Percentiles rank a stretch among this genome's conserved stretches.
Evolutionary conservation across 2,329 filamentous ascomycete genomes (phyloP).

Genomic region (Sclerotinia subarctica): DNA sequence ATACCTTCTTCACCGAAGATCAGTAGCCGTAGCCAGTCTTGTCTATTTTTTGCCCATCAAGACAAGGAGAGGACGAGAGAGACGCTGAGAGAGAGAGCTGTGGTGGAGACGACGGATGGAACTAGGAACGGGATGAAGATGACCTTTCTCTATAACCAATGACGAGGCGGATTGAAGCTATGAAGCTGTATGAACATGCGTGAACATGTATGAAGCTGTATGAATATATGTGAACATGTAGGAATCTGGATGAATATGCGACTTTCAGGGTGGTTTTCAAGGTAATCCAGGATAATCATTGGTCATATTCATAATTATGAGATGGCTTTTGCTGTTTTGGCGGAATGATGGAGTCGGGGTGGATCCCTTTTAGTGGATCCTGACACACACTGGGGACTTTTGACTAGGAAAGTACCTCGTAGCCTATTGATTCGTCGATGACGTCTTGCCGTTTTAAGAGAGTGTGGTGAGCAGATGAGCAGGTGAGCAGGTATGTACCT

Average conservation of each 20-base stretch:
- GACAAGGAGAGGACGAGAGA: background rate
- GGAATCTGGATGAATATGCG: background rate
- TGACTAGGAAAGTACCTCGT: too few relatives aligned
- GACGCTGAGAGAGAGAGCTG: background rate
- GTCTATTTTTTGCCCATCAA: background rate
- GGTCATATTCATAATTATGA: slow-evolving; percentile 5
- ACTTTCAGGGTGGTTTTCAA: background rate
- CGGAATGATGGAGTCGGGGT: background rate
- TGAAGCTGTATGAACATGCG: too few relatives aligned
- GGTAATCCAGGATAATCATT: slow-evolving; percentile 4
- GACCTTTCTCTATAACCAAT: background rate
- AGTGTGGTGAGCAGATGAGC: too few relatives aligned
- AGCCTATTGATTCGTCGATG: background rate
- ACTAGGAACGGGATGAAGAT: background rate
- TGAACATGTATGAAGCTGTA: background rate
- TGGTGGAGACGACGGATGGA: background rate
- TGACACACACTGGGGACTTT: background rate
- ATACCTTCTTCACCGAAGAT: background rate
- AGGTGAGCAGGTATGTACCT: too few relatives aligned
- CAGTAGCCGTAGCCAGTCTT: background rate
- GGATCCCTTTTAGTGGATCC: slow-evolving; percentile 6
- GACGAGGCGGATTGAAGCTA: background rate
- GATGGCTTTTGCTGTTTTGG: background rate
- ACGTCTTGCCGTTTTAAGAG: background rate
- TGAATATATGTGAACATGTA: too few relatives aligned